These are phyloP conservation scores for Rhododendron simsii DNA, from an alignment of 148 eudicot genomes.

Conservation along the genomic window DNA sequence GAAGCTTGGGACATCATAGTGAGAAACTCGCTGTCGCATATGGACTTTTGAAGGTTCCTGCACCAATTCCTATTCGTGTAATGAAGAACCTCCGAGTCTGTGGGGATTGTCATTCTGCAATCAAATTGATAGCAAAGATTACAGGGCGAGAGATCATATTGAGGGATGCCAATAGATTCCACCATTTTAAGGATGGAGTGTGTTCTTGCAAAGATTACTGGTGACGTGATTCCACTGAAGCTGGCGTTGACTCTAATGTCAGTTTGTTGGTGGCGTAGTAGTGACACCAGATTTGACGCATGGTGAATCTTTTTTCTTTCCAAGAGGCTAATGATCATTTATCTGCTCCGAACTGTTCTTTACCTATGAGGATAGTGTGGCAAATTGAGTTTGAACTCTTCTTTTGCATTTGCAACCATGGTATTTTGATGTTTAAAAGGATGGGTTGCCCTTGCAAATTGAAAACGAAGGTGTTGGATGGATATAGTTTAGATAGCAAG, in stretches of 20 bases:
- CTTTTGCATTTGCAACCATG: neutral
- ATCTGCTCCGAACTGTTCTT: neutral
- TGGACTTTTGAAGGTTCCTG: slow-evolving; percentile 36
- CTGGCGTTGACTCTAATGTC: neutral
- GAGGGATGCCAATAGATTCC: slow-evolving; percentile 54
- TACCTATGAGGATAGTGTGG: neutral
- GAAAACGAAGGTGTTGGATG: neutral
- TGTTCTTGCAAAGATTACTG: slow-evolving; percentile 57
- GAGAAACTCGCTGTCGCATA: slow-evolving; percentile 53
- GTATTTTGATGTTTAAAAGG: neutral
- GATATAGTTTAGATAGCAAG: neutral
- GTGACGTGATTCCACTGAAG: slow-evolving; percentile 19
- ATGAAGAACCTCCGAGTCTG: slow-evolving; percentile 51
- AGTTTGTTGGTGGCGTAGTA: neutral
- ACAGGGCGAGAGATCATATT: slow-evolving; percentile 37
- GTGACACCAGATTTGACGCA: neutral
- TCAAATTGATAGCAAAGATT: slow-evolving; percentile 42
- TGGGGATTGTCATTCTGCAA: slow-evolving; percentile 49
- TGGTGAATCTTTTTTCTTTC: neutral
- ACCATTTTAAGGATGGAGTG: slow-evolving; percentile 42
- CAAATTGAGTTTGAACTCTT: neutral
- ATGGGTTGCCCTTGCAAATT: neutral
- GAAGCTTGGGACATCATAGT: slow-evolving; percentile 35
- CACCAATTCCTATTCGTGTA: slow-evolving; percentile 38
- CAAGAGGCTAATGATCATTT: neutral